phyloP scores from a whole-genome alignment of 2,329 filamentous ascomycete species.

The Cladosporium velox region DNA sequence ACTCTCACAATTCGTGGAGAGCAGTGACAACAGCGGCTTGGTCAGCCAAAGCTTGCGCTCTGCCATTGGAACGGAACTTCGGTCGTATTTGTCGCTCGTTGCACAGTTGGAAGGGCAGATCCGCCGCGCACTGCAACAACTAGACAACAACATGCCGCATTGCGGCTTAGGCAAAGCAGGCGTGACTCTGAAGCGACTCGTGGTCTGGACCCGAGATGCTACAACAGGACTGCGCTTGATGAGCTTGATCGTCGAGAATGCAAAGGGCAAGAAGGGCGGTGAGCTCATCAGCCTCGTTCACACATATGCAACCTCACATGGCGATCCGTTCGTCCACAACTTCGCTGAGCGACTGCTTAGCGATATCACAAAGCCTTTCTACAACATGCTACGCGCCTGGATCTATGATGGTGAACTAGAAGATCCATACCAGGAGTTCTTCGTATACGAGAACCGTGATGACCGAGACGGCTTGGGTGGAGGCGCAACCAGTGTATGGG shows the following conservation, averaged over 20 bases:
- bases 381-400: constrained; percentile 93
- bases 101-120: constrained; percentile 93
- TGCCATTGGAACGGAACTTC: constrained; percentile 79
- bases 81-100: constrained; percentile 86
- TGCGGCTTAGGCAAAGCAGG: constrained; percentile 79
- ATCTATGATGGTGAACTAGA: constrained; percentile 97
- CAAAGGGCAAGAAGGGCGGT: constrained; percentile 80
- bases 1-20: constrained; percentile 79
- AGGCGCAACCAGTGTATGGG: constrained; percentile 89
- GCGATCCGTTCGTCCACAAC: constrained; percentile 88
- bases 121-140: constrained; percentile 71
- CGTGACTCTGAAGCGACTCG: constrained; percentile 90
- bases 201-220: constrained; percentile 95
- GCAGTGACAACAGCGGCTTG: constrained; percentile 72
- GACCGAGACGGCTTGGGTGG: constrained; percentile 42
- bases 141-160: constrained; percentile 68
- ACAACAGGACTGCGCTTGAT: constrained; percentile 93
- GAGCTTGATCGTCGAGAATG: constrained; percentile 91
- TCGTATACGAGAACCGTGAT: constrained; percentile 79
- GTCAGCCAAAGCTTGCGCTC: constrained; percentile 88
- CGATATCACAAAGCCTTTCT: constrained; percentile 91
- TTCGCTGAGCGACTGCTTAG: constrained; percentile 88
- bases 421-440: constrained; percentile 95
- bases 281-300: constrained; percentile 93
- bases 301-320: constrained; percentile 87